Conservation (phyloP, 2,329 filamentous ascomycete genomes). For the Neopestalotiopsis sp. region DNA sequence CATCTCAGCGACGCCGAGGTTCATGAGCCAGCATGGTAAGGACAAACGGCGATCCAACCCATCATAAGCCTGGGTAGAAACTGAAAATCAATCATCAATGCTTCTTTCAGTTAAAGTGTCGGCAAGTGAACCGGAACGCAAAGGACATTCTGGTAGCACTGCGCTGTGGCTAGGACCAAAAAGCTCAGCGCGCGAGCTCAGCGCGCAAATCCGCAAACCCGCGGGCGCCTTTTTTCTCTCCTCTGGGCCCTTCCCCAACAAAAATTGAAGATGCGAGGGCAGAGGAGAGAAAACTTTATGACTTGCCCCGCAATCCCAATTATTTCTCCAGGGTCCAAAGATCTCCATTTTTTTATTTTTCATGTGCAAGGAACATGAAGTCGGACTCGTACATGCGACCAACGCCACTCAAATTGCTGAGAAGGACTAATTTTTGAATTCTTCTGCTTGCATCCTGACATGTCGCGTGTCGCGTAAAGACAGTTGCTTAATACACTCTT, state of each 20-base stretch:
- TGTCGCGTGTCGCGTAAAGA: no score
- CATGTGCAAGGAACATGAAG: background rate
- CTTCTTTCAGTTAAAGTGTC: background rate
- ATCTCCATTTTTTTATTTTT: background rate
- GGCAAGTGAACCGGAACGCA: background rate
- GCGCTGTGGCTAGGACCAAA: background rate
- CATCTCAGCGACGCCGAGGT: background rate
- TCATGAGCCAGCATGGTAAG: background rate
- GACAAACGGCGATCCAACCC: background rate
- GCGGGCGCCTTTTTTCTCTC: background rate
- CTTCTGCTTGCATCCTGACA: no score
- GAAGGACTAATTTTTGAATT: no score
- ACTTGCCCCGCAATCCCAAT: conserved; percentile 9
- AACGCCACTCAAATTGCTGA: no score
- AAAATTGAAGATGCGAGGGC: background rate
- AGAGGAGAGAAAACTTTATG: background rate
- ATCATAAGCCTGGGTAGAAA: background rate
- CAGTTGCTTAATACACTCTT: no score
- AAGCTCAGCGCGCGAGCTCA: background rate
- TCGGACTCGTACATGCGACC: background rate
- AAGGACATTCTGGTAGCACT: background rate
- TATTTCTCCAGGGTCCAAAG: conserved; percentile 8
- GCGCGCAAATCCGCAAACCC: background rate
- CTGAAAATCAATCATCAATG: no score
- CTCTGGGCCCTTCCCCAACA: conserved; percentile 7